Evolutionary conservation across 2,329 filamentous ascomycete species (phyloP), one percentile per base, ranked within the genome.

Genomic region (Scytalidium sp.): DNA sequence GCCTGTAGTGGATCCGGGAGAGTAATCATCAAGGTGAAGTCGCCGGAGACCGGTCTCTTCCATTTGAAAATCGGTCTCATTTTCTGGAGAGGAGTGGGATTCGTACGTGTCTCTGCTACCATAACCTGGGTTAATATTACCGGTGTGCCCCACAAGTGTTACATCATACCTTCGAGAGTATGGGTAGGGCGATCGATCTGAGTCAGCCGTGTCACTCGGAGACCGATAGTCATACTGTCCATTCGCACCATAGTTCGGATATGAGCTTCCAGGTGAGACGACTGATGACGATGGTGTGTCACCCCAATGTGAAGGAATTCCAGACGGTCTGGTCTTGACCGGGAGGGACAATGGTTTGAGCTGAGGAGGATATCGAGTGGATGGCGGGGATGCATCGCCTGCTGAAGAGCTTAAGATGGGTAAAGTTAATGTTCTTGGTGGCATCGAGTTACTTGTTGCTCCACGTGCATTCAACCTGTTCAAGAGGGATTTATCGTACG

Each of bases 1-100:
- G 44, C 82, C 81, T 48, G 76, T 73, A 36, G 70, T 65, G 42
- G 56, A 54, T 19, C 57, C 51, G 13, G 63, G 59, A 8, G 64
- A 64, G 36, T 75, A 71, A 50, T 82, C 79, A 53, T 79, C 75
- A 54, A 81, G 73, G 54, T 79, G 72, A 49, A 81, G 65, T 47
- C 76, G 58, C 67, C 60, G 73, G 67, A 73, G 75, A 68, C 53
- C 71, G 67, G 70, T 73, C 50, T 81, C 79, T 56, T 82, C 78
- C 73, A 78, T 75, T 45, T 64, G 67, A 53, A 77, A 73, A 19
- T 80, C 77, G 29, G 55, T 54, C 47, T 68, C 66, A 29, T 59
- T 55, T n/a, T 66, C 63, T 17, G 57, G 58, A 46, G 59, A 63
- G 19, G 32, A n/a, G 32, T 36, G 32, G 4, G 32, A 36, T 15